Evolutionary conservation across 129 eudicot genomes (phyloP).

Genomic region (Flaveria robusta): DNA sequence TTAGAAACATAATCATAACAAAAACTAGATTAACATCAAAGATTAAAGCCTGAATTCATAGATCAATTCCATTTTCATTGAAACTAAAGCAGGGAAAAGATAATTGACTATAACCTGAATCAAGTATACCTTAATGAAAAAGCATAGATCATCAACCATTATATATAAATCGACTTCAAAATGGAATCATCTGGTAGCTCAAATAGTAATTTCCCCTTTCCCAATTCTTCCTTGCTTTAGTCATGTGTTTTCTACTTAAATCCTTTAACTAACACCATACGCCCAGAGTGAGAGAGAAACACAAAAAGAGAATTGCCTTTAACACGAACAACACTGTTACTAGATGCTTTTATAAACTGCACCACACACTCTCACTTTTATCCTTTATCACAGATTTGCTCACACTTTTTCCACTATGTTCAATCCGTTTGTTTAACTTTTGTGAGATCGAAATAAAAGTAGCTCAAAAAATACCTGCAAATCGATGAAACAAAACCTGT

Average conservation of each 20-base stretch:
- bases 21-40: conserved; percentile 27
- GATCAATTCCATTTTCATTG: conserved; percentile 15
- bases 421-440: background rate
- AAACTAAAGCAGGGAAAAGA: background rate
- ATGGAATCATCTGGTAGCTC: conserved; percentile 31
- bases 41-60: conserved; percentile 20
- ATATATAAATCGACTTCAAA: conserved; percentile 30
- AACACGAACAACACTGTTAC: conserved; percentile 34
- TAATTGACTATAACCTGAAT: background rate
- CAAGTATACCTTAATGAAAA: conserved; percentile 58
- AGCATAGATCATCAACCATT: conserved; percentile 58
- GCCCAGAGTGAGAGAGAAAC: conserved; percentile 25
- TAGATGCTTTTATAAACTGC: conserved; percentile 24
- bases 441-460: background rate
- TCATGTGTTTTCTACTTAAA: conserved; percentile 39
- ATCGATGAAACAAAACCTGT: conserved; percentile 3
- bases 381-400: conserved; percentile 30
- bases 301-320: conserved; percentile 33
- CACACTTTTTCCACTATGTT: conserved; percentile 10
- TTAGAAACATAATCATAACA: background rate
- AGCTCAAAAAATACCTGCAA: conserved; percentile 21
- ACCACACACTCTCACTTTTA: conserved; percentile 29
- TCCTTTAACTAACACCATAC: conserved; percentile 26
- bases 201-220: conserved; percentile 34
- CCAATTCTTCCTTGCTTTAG: conserved; percentile 46